These are phyloP conservation scores for Suillus decipiens DNA, from an alignment of 768 basidiomycete genomes.

Conservation along the genomic window DNA sequence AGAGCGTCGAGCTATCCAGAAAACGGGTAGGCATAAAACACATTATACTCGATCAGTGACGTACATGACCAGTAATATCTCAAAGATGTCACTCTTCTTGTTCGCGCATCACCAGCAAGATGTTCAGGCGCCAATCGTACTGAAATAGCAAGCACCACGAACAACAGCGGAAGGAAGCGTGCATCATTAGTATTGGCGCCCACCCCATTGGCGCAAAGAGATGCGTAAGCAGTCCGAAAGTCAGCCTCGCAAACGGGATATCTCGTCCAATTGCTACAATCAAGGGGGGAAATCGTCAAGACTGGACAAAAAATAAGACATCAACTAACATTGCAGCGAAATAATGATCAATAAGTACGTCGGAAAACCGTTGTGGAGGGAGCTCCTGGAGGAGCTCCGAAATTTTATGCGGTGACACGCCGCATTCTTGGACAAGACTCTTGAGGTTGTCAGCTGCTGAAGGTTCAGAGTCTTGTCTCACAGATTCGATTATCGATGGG, in stretches of 20 bases:
- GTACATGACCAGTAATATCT: constrained; percentile 96
- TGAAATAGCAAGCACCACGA: constrained; percentile 88
- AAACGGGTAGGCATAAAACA: constrained; percentile 22
- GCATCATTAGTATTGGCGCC: constrained; percentile 73
- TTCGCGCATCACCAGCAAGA: constrained; percentile 78
- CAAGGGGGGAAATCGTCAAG: constrained; percentile 4
- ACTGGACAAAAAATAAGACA: constrained; percentile 8
- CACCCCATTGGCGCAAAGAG: constrained; percentile 61
- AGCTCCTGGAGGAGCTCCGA: constrained; percentile 88
- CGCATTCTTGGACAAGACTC: constrained; percentile 88
- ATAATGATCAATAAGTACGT: constrained; percentile 82
- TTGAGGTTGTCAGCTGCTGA: constrained; percentile 81
- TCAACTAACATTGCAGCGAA: constrained; percentile 66
- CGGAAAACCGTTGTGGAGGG: constrained; percentile 73
- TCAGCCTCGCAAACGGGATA: constrained; percentile 88
- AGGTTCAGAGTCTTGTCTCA: constrained; percentile 43
- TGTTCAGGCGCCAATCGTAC: constrained; percentile 84
- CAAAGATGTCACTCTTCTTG: constrained; percentile 74
- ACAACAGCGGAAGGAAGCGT: constrained; percentile 88
- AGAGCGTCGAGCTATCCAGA: constrained; percentile 70
- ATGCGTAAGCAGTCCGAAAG: constrained; percentile 72
- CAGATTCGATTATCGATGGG: constrained; percentile 41
- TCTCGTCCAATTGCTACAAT: constrained; percentile 83
- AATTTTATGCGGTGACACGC: constrained; percentile 88
- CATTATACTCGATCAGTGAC: constrained; percentile 33